A percentile compares a stretch with the other conserved stretches of the same genome.
Conservation (phyloP, 305 asterid genomes). For the Euphrasia arctica region DNA sequence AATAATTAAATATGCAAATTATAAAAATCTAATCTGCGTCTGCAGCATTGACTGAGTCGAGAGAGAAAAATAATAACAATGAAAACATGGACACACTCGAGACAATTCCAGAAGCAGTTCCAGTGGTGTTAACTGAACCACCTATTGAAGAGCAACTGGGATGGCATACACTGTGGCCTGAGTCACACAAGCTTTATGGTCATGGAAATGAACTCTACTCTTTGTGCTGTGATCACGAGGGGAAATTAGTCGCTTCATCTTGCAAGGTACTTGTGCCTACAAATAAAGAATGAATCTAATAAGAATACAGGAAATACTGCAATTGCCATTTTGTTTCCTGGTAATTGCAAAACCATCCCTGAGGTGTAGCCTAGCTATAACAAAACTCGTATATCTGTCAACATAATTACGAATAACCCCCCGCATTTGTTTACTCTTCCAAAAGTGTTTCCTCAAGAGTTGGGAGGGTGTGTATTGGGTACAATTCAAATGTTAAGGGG, state of each 20-base stretch:
- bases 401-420: no score
- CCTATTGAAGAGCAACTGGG: constrained; percentile 94
- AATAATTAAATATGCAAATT: constrained; percentile 7
- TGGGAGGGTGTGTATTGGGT: no score
- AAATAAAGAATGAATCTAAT: no score
- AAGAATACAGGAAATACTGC: no score
- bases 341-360: no score
- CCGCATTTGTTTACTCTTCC: no score
- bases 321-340: no score
- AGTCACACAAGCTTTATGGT: constrained; percentile 94
- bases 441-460: no score
- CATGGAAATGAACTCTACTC: constrained; percentile 94
- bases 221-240: constrained; percentile 72
- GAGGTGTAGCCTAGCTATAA: no score
- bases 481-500: no score
- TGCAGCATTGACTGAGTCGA: constrained; percentile 54
- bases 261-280: constrained; percentile 61
- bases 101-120: constrained; percentile 94
- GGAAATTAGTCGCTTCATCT: constrained; percentile 86
- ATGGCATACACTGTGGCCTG: constrained; percentile 94
- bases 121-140: constrained; percentile 82
- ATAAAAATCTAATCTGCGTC: constrained; percentile 7
- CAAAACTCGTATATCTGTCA: no score
- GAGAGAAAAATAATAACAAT: constrained; percentile 41
- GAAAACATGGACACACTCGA: constrained; percentile 78